Evolutionary conservation across 73 alveolate genomes (phyloP).

Genomic region (Tetrahymena borealis): DNA sequence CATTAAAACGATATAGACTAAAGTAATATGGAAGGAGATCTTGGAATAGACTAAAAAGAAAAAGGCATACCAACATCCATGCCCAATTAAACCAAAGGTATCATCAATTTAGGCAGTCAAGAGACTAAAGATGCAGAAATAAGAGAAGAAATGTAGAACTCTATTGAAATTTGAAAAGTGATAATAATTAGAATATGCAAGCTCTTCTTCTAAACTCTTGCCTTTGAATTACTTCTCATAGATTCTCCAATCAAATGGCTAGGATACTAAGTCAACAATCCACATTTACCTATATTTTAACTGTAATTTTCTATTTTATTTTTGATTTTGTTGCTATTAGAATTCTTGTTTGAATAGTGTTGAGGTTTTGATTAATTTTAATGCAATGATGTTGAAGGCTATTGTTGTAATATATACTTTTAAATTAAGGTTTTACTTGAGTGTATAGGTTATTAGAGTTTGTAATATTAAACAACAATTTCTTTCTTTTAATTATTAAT

Average conservation of each 20-base stretch:
- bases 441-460: no score
- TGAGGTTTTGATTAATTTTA: no score
- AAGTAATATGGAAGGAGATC: not conserved
- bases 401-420: no score
- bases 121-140: not conserved
- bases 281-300: not conserved
- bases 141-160: not conserved
- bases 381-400: no score
- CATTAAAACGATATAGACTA: not conserved
- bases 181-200: not conserved
- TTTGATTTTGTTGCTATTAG: not conserved
- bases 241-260: not conserved
- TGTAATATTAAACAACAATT: no score
- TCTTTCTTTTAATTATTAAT: no score
- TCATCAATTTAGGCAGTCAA: not conserved
- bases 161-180: not conserved
- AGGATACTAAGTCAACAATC: not conserved
- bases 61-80: not conserved
- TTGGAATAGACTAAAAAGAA: not conserved
- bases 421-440: no score
- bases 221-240: not conserved
- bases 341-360: no score
- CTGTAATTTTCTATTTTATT: not conserved
- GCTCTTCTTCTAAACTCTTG: not conserved
- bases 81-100: not conserved